phyloP scores from a whole-genome alignment of 257 asterid species.

The Salvia rosmarinus region DNA sequence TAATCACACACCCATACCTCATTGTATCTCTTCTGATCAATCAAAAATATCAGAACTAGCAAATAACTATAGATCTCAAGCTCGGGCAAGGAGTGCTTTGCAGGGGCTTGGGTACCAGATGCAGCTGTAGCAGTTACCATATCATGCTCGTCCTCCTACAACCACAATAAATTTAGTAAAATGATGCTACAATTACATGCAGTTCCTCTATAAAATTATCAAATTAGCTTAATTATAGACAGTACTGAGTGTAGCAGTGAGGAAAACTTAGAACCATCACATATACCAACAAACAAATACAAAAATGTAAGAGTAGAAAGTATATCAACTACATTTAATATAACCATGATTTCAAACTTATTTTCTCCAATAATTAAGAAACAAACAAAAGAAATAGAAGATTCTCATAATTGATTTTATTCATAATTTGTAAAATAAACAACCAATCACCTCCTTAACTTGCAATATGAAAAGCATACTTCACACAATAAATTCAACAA shows the following conservation, averaged over 20 bases:
- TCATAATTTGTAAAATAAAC: constrained; percentile 3
- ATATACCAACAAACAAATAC: background rate
- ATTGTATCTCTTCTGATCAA: constrained; percentile 64
- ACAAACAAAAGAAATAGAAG: background rate
- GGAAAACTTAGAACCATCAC: background rate
- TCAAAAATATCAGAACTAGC: constrained; percentile 64
- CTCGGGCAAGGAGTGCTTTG: constrained; percentile 66
- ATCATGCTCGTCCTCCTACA: constrained; percentile 64
- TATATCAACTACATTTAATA: background rate
- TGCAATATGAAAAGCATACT: background rate
- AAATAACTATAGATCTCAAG: constrained; percentile 71
- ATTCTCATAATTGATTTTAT: background rate
- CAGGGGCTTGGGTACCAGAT: constrained; percentile 53
- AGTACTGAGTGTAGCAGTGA: background rate
- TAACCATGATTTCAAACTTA: background rate
- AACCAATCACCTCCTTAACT: constrained; percentile 12
- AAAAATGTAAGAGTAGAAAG: constrained; percentile 5
- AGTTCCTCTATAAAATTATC: constrained; percentile 10
- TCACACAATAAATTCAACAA: background rate
- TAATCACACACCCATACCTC: constrained; percentile 51
- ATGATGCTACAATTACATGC: background rate
- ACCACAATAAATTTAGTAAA: constrained; percentile 31
- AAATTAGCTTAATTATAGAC: background rate
- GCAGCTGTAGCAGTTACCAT: constrained; percentile 62
- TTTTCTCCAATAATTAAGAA: constrained; percentile 2